Evolutionary conservation across 192 early-diverging fungal species (phyloP), one percentile per base, ranked within the genome.

Genomic region (Podila epicladia): DNA sequence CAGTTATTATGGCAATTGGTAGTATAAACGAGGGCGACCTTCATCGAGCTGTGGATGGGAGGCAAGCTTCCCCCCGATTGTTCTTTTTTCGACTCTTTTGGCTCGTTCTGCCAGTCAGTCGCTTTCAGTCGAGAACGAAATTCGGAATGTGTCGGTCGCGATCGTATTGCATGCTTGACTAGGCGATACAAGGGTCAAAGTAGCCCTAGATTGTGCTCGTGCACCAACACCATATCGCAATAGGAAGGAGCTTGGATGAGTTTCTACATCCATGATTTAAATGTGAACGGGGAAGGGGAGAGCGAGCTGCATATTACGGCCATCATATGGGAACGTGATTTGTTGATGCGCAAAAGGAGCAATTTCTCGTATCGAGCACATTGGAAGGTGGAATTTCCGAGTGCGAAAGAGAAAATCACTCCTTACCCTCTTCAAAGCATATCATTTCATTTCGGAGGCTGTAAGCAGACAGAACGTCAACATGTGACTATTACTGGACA

Each of bases 111-210:
- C 41, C 41, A 45, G 41, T 15, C 4, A 45, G 41, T 45, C 41
- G 41, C 41, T 45, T 45, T 66, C 29, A 60, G 67, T 59, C 67
- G 38, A 69, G 33, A 69, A 69, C 29, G 67, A 69, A 69, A 69
- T 69, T 2, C 24, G 67, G 67, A 69, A 69, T 69, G 41, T 45
- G 41, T 8, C 8, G 41, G 41, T 17, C 15, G 41, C 15, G 41
- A 45, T 1, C 13, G 41, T 45, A 45, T 17, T 45, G 41, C 41
- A 45, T 15, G 41, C 15, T 45, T 17, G 41, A 3, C 41, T 45
- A 15, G 41, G 41, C 41, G 13, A 45, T 45, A 45, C 41, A 45
- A 37, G 11, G 35, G 41, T 12, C 41, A 12, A 45, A 45, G 41
- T 45, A 45, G 15, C 41, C 41, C 41, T 45, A 15, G 41, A 12